Conservation (phyloP, 75 land plant genomes). For the Azolla pinnata region DNA sequence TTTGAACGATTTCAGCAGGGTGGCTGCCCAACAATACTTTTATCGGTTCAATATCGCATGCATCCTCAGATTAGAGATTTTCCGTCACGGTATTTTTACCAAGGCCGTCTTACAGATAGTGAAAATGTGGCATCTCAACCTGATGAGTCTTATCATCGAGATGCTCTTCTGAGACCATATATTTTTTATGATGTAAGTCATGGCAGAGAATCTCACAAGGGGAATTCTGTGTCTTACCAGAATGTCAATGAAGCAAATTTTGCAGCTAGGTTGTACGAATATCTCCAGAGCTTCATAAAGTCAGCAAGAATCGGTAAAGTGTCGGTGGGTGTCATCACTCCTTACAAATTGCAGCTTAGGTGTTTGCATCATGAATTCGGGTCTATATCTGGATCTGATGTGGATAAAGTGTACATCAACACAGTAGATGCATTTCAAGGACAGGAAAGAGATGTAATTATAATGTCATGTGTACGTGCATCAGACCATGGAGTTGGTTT, state of each 20-base stretch:
- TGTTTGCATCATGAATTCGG: constrained; percentile 43
- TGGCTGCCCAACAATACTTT: constrained; percentile 90
- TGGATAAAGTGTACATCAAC: constrained; percentile 68
- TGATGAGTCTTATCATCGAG: constrained; percentile 67
- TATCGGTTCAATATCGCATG: constrained; percentile 95
- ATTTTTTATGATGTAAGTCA: constrained; percentile 73
- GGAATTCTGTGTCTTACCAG: constrained; percentile 76
- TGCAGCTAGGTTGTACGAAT: constrained; percentile 48
- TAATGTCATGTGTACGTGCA: constrained; percentile 91
- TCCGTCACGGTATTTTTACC: constrained; percentile 87
- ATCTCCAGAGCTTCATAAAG: constrained; percentile 22
- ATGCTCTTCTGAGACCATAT: constrained; percentile 88
- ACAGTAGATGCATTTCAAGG: constrained; percentile 99
- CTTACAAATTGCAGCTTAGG: constrained; percentile 82
- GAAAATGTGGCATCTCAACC: constrained; percentile 44
- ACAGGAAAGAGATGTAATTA: constrained; percentile 85
- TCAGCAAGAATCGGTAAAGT: constrained; percentile 40
- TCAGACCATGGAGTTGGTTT: constrained; percentile 70
- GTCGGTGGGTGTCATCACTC: constrained; percentile 75
- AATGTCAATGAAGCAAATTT: constrained; percentile 81
- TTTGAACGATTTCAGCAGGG: constrained; percentile 90
- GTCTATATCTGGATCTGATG: constrained; percentile 44
- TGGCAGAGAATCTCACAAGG: constrained; percentile 63
- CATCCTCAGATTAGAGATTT: constrained; percentile 96
- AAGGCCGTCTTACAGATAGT: constrained; percentile 65